Conservation (phyloP, 176 grass and related monocot species). For the Oryza meridionalis region DNA sequence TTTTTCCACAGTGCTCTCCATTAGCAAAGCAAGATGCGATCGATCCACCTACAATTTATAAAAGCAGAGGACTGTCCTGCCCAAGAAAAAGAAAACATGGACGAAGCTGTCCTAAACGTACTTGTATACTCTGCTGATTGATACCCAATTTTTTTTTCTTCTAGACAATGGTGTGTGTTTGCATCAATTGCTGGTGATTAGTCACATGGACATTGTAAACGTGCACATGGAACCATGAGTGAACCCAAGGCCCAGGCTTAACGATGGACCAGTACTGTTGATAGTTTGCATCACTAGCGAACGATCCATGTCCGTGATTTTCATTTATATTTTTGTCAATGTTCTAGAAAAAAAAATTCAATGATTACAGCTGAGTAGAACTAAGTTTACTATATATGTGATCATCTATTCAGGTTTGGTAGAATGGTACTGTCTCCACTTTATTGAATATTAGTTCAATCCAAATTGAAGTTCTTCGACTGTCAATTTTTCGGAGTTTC, state of each 20-base stretch:
- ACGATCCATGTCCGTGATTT: background rate
- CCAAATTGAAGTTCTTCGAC: too few relatives aligned
- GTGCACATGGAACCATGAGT: background rate
- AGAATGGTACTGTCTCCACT: background rate
- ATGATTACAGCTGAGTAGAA: too few relatives aligned
- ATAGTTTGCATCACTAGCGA: background rate
- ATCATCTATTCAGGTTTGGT: too few relatives aligned
- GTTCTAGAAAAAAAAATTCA: too few relatives aligned
- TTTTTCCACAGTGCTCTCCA: background rate
- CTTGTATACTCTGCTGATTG: background rate
- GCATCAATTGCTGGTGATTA: background rate
- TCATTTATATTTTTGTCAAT: background rate
- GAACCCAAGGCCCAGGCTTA: background rate
- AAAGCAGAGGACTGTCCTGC: background rate
- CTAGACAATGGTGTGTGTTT: background rate
- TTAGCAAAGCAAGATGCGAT: constrained; percentile 1
- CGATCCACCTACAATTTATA: background rate
- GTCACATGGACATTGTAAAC: background rate
- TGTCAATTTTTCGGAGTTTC: background rate
- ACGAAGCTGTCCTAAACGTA: background rate
- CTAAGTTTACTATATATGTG: too few relatives aligned
- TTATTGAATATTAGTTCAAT: too few relatives aligned
- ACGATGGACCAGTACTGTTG: background rate
- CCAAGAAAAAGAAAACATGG: background rate
- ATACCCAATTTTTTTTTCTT: background rate